Evolutionary conservation across 495 filamentous ascomycete species (phyloP), one percentile per base, ranked within the genome.

Genomic region (Talaromyces wortmannii): DNA sequence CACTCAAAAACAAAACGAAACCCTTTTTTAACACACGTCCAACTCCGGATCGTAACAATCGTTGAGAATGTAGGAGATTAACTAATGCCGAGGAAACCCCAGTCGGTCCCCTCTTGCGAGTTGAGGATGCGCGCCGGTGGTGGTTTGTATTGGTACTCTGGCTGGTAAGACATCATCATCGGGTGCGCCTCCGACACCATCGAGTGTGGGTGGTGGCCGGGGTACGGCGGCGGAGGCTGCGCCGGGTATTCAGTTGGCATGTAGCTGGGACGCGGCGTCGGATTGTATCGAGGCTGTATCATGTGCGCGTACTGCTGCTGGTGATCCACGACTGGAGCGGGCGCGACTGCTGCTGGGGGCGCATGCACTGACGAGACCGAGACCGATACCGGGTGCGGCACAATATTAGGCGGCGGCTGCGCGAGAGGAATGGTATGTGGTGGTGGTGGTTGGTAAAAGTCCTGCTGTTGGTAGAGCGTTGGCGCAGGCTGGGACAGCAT

Each of bases 51-150:
- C 36, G 36, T 40, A 46, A 46, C 3, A 46, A 42, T 29, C 50
- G 40, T 31, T 23, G 23, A 23, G 23, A 23, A 23, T 23, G 23
- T 23, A 40, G 36, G 13, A 13, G 36, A 42, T 72, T 63, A 77
- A n/a, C 74, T 71, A 60, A 75, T 68, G 42, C 74, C 72, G 58
- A 77, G 59, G 61, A 74, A 77, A 11, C 67, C 60, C 71, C 72
- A 77, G 63, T 77, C 72, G 53, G 72, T 75, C 57, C 72, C 74
- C 56, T 74, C 74, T 55, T 69, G 62, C 62, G 73, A 71, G 45
- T 70, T 70, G 59, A 77, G 57, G 43, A 75, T 63, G 48, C 69
- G 68, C 53, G 67, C 57, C 18, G 64, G 64, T 55, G 65, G 59
- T 61, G 65, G 59, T 61, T 77, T 77, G 57, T 66, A 74, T 57